A percentile compares a stretch with the other conserved stretches of the same genome.
These are phyloP conservation scores for Teunomyces kruisii DNA, from an alignment of 805 yeast species.

Conservation along the genomic window DNA sequence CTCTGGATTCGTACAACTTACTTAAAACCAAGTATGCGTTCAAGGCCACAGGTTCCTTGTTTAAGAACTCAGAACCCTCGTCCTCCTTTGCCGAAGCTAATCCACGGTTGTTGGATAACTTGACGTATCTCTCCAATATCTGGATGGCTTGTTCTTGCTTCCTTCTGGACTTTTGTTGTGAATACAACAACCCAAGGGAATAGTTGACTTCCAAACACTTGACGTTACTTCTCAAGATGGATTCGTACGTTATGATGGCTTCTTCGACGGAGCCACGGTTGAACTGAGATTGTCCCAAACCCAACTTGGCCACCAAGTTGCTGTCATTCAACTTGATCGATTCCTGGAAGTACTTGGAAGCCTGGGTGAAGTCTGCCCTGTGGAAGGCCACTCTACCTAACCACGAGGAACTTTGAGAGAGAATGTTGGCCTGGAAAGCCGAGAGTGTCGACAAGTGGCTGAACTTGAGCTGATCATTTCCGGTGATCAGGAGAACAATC, in stretches of 20 bases:
- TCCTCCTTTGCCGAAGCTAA: conserved; percentile 21
- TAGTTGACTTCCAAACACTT: conserved; percentile 73
- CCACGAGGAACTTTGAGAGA: conserved; percentile 63
- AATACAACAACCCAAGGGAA: conserved; percentile 72
- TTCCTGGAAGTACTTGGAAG: conserved; percentile 71
- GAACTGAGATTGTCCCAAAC: conserved; percentile 82
- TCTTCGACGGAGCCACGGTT: conserved; percentile 74
- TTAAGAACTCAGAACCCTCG: conserved; percentile 18
- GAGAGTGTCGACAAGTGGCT: conserved; percentile 18
- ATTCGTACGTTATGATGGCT: conserved; percentile 83
- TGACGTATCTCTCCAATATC: conserved; percentile 68
- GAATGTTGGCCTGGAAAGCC: conserved; percentile 27
- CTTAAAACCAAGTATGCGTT: conserved; percentile 72
- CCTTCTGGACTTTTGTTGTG: conserved; percentile 44
- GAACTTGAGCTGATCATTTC: conserved; percentile 9
- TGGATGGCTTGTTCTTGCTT: conserved; percentile 56
- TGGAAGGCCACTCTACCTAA: conserved; percentile 74
- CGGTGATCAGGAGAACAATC: conserved; percentile 35
- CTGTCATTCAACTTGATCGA: conserved; percentile 64
- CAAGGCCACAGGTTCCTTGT: conserved; percentile 56
- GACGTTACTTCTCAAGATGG: conserved; percentile 61
- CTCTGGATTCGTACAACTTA: conserved; percentile 64
- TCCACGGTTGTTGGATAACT: conserved; percentile 53
- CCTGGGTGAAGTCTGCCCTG: conserved; percentile 58
- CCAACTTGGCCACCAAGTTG: conserved; percentile 71